Evolutionary conservation across 495 filamentous ascomycete genomes (phyloP), one percentile per base, ranked within the genome.

Genomic region (Aspergillus kassunensis): DNA sequence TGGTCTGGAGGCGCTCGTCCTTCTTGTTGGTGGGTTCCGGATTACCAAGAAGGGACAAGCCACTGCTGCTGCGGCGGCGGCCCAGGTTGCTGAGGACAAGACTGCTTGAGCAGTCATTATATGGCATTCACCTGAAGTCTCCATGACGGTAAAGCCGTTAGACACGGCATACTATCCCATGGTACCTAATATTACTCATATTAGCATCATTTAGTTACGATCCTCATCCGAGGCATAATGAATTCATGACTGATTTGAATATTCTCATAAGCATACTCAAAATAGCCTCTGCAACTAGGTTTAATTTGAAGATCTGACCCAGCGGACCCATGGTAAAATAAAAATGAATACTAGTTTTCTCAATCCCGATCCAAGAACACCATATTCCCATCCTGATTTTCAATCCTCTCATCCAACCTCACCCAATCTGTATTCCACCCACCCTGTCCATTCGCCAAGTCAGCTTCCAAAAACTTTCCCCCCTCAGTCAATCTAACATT

Each of bases 1-100:
- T 18, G 77, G 72, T 0, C 42, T 76, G 4, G 64, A 76, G 65
- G 72, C 64, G 7, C 49, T 76, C 50, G 56, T 76, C 15, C 60
- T 78, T 52, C 43, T 76, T 25, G 30, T 71, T 30, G 73, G 59
- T 31, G 72, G 73, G 11, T 65, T 77, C 59, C 66, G 70, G 37
- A 48, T 79, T 30, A 61, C 67, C 1, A 70, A 59, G 45, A 77
- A 74, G 68, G 70, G 59, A 13, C 50, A 31, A 2, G 31, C 51
- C 45, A 49, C 18, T 51, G 43, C 15, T 40, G 48, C 16, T n/a
- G 43, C 20, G 20, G 58, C 36, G 13, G 42, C 53, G n/a, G 44
- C 43, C 13, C 49, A 47, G 27, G 46, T 57, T 20, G 34, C 53
- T 30, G 58, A 60, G 46, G 40, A 57, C n/a, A 57, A 57, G 31